Evolutionary conservation across 2,329 filamentous ascomycete genomes (phyloP), one percentile per base, ranked within the genome.

Genomic region (Lecanicillium sp.): DNA sequence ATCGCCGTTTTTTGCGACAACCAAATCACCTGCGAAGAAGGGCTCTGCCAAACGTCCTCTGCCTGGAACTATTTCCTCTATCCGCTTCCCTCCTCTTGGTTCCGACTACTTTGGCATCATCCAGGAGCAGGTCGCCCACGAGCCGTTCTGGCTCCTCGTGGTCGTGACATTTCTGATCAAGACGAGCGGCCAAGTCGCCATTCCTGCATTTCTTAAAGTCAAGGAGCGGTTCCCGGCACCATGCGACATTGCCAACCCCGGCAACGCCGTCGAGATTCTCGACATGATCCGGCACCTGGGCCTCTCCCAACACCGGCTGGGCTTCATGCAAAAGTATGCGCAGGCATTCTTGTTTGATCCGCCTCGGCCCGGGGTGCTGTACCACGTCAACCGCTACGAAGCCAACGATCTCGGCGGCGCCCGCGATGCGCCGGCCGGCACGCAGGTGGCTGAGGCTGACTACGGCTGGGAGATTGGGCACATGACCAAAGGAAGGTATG

Each of bases 161-260:
- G 89, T 86, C 11, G 83, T 90, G 5, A 89, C 87, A 0, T 90
- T 95, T 57, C 79, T 95, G 24, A 91, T 91, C 63, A 83, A 86
- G 51, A 95, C 90, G 0, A 74, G 79, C 3, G 90, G 87, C 10
- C 77, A 73, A 39, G 74, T 79, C 9, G 87, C 90, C 4, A 83
- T 93, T 23, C 90, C 90, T 0, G 74, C 86, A 0, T 85, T 95
- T 54, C 83, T 83, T 61, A 61, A 73, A 12, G 70, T 95, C 11
- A 84, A 87, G 56, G 67, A 73, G 11, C 70, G 67, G 3, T 95
- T 87, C 51, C 85, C 87, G 0, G 85, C 82, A 0, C 77, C 86
- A 0, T 61, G 71, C 24, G 71, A 73, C 1, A 74, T 96, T 9
- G 80, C 80, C 1, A 65, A 68, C 2, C 82, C 21, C 57, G 78